Base-by-base conservation (phyloP, 169 alveolate species). In the Eimeria tenella region DNA sequence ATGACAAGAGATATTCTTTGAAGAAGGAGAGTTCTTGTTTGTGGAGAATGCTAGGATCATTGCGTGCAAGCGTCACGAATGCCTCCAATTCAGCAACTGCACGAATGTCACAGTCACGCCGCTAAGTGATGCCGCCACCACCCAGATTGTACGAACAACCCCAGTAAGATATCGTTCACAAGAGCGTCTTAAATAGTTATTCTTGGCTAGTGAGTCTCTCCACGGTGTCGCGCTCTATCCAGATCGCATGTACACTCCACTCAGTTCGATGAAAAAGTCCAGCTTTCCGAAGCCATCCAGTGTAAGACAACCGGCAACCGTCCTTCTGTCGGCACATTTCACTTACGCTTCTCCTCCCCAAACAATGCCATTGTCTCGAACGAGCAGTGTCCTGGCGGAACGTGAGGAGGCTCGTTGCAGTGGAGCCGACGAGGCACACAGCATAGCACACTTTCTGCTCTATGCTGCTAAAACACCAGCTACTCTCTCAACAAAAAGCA, bases 11-110 rank as follows among this genome's bases (percentile, higher is more conserved):
- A 63, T 94, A 96, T 4, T 93, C 94, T 68, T 93, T 96, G 94
- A 96, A 95, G 79, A 96, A 96, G 1, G 94, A 13, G 42, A 96
- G 94, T 86, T 96, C 96, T 31, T 97, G 97, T 70, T 94, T 81
- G 56, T 94, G 96, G 53, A 96, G 81, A 53, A 96, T 88, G 77
- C 94, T 58, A 60, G 97, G 97, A 71, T 95, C 94, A 23, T 94
- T 84, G 91, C 95, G 86, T 50, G 95, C 94, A 10, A 65, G 58
- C 15, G 95, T 65, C n/a, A 96, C 95, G 87, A 96, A 96, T 55
- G 95, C 92, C 96, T 96, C 95, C 94, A 96, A 71, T 52, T 96
- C 97, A 25, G 93, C 87, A 68, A 96, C 97, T 96, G 95, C 73
- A 79, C 62, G 49, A 52, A 23, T 11, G 81, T 56, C 89, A 63